Evolutionary conservation across 2,329 filamentous ascomycete species (phyloP).

Genomic region (Talaromyces rugulosus): DNA sequence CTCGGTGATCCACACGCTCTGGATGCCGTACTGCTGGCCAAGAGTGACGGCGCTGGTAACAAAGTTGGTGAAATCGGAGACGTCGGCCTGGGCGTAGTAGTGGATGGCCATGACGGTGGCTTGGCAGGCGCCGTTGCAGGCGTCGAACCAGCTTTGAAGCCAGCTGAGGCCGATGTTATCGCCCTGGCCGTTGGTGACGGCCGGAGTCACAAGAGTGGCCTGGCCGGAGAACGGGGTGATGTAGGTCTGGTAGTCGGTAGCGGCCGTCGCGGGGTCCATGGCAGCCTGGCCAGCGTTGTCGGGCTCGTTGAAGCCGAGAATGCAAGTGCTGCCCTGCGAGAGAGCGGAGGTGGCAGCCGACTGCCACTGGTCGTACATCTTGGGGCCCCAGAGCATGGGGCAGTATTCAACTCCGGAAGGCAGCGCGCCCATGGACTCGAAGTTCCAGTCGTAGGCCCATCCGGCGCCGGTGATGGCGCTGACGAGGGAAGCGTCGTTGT

Average conservation of each 20-base stretch:
- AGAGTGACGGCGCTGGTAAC: constrained; percentile 32
- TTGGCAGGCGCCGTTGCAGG: constrained; percentile 33
- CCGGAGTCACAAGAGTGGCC: constrained; percentile 40
- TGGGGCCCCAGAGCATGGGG: constrained; percentile 43
- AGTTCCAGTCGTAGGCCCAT: constrained; percentile 47
- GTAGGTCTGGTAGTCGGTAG: constrained; percentile 31
- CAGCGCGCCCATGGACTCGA: constrained; percentile 24
- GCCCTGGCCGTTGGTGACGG: constrained; percentile 34
- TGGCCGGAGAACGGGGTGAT: constrained; percentile 34
- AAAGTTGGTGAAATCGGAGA: constrained; percentile 8
- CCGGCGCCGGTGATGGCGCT: constrained; percentile 23
- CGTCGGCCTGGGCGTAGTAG: constrained; percentile 35
- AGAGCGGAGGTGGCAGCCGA: constrained; percentile 30
- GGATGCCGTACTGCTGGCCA: constrained; percentile 29
- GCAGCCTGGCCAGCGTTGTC: constrained; percentile 36
- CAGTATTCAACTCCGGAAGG: constrained; percentile 38
- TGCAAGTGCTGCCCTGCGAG: constrained; percentile 30
- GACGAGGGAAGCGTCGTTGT: constrained; percentile 31
- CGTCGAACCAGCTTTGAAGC: constrained; percentile 36
- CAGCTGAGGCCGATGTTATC: constrained; percentile 34
- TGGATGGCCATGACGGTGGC: constrained; percentile 42
- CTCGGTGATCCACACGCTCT: constrained; percentile 45
- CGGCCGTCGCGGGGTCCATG: constrained; percentile 34
- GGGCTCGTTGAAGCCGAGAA: constrained; percentile 47
- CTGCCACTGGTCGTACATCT: constrained; percentile 33